Evolutionary conservation across 176 grass and related monocot genomes (phyloP).

Genomic region (Triticum dicoccoides): DNA sequence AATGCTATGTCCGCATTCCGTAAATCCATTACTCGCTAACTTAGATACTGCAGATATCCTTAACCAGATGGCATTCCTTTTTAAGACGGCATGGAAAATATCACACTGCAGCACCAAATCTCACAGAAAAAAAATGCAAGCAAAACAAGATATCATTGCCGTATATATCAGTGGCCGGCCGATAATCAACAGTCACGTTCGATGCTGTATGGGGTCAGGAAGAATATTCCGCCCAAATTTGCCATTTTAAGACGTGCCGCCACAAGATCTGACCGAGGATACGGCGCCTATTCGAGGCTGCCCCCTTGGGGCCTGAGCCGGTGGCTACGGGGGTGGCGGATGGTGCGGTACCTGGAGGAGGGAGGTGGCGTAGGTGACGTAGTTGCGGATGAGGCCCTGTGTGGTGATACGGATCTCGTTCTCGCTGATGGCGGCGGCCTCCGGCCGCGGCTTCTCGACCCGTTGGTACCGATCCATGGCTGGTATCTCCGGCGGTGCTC

Average conservation of each 20-base stretch:
- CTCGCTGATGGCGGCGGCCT: conserved; percentile 78
- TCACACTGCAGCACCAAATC: background rate
- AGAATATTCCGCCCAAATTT: background rate
- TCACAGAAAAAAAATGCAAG: background rate
- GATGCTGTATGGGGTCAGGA: background rate
- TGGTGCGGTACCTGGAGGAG: conserved; percentile 64
- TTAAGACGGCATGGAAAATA: background rate
- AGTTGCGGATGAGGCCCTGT: conserved; percentile 96
- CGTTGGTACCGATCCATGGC: conserved; percentile 91
- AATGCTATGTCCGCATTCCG: background rate
- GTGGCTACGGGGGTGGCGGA: background rate
- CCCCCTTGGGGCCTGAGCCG: background rate
- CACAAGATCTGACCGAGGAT: conserved; percentile 1
- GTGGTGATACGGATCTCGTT: conserved; percentile 98
- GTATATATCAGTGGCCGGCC: background rate
- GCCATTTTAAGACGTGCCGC: background rate
- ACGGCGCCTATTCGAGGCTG: background rate
- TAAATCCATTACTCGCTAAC: background rate
- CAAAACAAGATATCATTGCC: background rate
- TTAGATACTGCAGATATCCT: background rate
- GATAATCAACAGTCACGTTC: background rate
- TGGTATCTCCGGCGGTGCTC: background rate
- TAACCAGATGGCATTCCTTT: background rate
- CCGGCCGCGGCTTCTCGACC: conserved; percentile 89
- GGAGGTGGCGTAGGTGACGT: conserved; percentile 88